Evolutionary conservation across 1,139 yeast species (phyloP), one percentile per base, ranked within the genome.

Genomic region (Nakaseomyces delphensis): DNA sequence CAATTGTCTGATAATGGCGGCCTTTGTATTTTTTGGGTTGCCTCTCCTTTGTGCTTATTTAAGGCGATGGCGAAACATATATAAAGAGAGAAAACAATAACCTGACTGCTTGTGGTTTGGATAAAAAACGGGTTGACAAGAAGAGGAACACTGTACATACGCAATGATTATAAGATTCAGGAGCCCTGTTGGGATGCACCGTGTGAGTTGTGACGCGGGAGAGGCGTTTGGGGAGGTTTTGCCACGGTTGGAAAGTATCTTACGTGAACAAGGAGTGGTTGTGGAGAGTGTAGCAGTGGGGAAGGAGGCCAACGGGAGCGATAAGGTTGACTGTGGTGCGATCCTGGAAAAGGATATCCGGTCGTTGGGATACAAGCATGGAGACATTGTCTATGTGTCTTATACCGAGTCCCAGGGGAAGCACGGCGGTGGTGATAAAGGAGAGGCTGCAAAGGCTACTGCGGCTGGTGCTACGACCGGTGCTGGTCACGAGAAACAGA

Each of bases 181-280:
- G 57, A 71, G 91, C 30, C 83, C 76, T 53, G 83, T 83, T 54
- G 97, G 97, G 11, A 81, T 79, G 74, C 77, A 76, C 59, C 73
- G 97, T 46, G 71, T 84, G 37, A 62, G 65, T 32, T 76, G 77
- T 18, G 77, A 76, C 15, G 64, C 68, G 3, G 42, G 53, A 0
- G 71, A 71, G n/a, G 65, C 63, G 13, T 79, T 87, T 49, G 62
- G 67, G 3, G 56, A 59, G 0, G 76, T 79, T 0, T 52, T 79
- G 19, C 71, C 72, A 32, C 67, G 70, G 28, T 46, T 59, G 50
- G 65, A 66, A 45, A 59, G 52, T 3, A 45, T 46, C 21, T 43
- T 62, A 35, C 46, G 47, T 15, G 44, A 51, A 3, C 40, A 44
- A 10, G 54, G 56, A 7, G 64, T 65, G 39, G 38, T 53, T 13